phyloP scores from a whole-genome alignment of 2,329 filamentous ascomycete genomes.

The Myriosclerotinia curreyana region DNA sequence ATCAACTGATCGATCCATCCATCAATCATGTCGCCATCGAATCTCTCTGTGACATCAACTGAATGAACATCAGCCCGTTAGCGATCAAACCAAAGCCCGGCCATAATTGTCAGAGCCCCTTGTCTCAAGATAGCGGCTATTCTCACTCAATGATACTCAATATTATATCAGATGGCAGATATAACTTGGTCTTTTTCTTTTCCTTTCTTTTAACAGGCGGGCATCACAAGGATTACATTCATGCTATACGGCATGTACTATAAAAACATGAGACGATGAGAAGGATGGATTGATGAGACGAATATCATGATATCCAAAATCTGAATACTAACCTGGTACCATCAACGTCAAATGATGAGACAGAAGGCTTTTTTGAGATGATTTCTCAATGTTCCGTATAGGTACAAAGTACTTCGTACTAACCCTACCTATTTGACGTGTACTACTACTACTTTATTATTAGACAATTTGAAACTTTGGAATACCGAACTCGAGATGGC shows the following conservation, averaged over 20 bases:
- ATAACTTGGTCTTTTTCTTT: not conserved
- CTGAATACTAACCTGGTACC: not conserved
- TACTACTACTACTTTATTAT: not conserved
- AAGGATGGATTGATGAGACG: constrained; percentile 8
- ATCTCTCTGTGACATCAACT: too few relatives aligned
- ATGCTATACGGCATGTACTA: not conserved
- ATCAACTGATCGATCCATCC: constrained; percentile 8
- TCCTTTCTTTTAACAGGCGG: too few relatives aligned
- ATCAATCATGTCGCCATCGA: too few relatives aligned
- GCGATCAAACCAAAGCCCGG: not conserved
- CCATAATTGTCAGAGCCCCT: not conserved
- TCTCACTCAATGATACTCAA: too few relatives aligned
- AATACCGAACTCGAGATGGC: too few relatives aligned
- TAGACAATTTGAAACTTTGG: not conserved
- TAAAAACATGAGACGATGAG: not conserved
- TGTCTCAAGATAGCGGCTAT: not conserved
- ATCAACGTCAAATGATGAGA: constrained; percentile 14
- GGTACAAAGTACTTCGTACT: too few relatives aligned
- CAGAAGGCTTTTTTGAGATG: not conserved
- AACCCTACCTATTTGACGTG: not conserved
- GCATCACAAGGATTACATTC: too few relatives aligned
- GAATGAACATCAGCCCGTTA: too few relatives aligned
- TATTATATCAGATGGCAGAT: not conserved
- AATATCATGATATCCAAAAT: too few relatives aligned
- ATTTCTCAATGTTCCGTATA: not conserved